Evolutionary conservation across 2,329 filamentous ascomycete species (phyloP), one percentile per base, ranked within the genome.

Genomic region (Torrubiella hemipterigena): DNA sequence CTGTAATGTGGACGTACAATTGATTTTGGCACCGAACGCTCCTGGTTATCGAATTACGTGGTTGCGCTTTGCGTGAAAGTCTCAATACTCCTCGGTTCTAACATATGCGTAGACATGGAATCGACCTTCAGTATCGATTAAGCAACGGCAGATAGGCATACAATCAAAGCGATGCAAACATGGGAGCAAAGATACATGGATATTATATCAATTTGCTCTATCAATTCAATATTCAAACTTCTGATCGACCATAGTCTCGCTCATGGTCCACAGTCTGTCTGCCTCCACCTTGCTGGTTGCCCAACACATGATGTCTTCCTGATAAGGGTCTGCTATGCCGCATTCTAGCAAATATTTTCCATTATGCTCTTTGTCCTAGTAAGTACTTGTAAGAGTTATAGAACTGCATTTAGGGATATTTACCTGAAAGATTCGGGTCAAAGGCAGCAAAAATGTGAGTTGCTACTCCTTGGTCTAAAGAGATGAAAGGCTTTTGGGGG

Each of bases 191-290:
- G n/a, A n/a, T n/a, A n/a, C n/a, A n/a, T n/a, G n/a, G n/a, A n/a
- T n/a, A n/a, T n/a, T n/a, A n/a, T n/a, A n/a, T n/a, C n/a, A n/a
- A n/a, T n/a, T n/a, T n/a, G n/a, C n/a, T n/a, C n/a, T n/a, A n/a
- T n/a, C n/a, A n/a, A n/a, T 20, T 9, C 15, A 35, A 27, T 35
- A 35, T 25, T 7, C 15, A 38, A 58, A 57, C 35, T 50, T 41
- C 36, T 58, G 42, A 3, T 40, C 45, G n/a, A 58, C 55, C 35
- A 60, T 29, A 32, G 51, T 38, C 44, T 58, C 51, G 12, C 51
- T 58, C 23, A 56, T 24, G 24, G 43, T 42, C 58, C 57, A 61
- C 22, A 60, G 41, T 42, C 38, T 54, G 38, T 55, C 49, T 2
- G 57, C 55, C 16, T 35, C 34, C 10, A 39, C 13, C 9, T 19